Evolutionary conservation across 1,284 basidiomycete genomes (phyloP).

Genomic region (Irpex sp.): DNA sequence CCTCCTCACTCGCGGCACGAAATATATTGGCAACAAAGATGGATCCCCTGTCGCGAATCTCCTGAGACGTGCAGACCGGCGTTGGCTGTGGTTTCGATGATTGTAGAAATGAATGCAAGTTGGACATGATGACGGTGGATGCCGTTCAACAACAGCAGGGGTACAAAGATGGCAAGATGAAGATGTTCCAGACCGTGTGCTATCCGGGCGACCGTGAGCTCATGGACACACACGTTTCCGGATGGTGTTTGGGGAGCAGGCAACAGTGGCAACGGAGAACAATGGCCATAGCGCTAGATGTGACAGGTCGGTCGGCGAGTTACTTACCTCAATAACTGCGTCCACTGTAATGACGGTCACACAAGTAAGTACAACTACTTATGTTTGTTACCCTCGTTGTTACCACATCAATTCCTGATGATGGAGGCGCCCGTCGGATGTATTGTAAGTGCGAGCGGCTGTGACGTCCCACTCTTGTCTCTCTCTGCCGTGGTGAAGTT

Average conservation of each 20-base stretch:
- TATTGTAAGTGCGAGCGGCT: slow-evolving; percentile 1
- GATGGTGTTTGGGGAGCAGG: background rate
- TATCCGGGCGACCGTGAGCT: background rate
- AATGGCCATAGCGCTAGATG: background rate
- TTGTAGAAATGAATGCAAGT: slow-evolving; percentile 52
- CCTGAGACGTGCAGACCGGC: slow-evolving; percentile 59
- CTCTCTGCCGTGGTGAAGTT: slow-evolving; percentile 1
- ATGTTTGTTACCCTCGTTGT: background rate
- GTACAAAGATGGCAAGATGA: background rate
- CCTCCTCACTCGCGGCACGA: slow-evolving; percentile 42
- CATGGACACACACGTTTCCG: background rate
- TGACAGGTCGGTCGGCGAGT: background rate
- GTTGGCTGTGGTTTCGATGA: slow-evolving; percentile 43
- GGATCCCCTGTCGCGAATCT: slow-evolving; percentile 69
- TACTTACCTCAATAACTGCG: background rate
- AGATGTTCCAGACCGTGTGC: background rate
- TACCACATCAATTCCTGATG: background rate
- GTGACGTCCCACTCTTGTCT: background rate
- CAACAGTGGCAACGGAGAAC: slow-evolving; percentile 3
- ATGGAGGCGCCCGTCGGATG: background rate
- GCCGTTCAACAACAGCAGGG: background rate
- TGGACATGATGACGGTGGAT: slow-evolving; percentile 22
- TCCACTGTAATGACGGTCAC: background rate
- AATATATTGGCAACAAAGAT: slow-evolving; percentile 63
- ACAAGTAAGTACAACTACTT: background rate